Evolutionary conservation across 2,329 filamentous ascomycete genomes (phyloP).

Genomic region (Aspergillus tubingensis): DNA sequence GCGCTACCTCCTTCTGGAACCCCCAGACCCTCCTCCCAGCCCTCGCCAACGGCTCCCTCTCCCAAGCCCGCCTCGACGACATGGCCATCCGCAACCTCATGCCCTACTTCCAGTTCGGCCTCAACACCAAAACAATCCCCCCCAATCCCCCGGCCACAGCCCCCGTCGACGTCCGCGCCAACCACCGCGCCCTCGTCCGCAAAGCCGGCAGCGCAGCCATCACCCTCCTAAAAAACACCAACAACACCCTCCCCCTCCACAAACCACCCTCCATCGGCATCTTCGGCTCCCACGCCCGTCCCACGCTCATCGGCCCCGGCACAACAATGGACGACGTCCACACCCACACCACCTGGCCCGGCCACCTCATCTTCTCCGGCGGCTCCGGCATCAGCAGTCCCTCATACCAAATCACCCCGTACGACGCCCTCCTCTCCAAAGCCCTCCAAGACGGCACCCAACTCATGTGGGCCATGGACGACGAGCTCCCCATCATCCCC

Average conservation of each 20-base stretch:
- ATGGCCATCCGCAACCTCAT: constrained; percentile 51
- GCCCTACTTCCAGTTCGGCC: too few relatives aligned
- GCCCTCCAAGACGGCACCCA: too few relatives aligned
- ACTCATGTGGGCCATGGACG: too few relatives aligned
- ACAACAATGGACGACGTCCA: too few relatives aligned
- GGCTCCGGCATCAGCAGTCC: constrained; percentile 5
- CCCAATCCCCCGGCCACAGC: neutral
- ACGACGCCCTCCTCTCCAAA: too few relatives aligned
- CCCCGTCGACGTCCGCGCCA: constrained; percentile 52
- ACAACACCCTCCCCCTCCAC: constrained; percentile 49
- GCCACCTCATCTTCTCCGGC: too few relatives aligned
- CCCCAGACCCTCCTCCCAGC: too few relatives aligned
- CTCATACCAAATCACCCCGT: too few relatives aligned
- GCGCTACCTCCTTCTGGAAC: constrained; percentile 1
- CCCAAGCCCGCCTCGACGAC: constrained; percentile 46
- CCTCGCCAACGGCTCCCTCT: constrained; percentile 41
- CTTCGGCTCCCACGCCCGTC: neutral
- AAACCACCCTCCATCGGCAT: constrained; percentile 9
- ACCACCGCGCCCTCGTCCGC: constrained; percentile 42
- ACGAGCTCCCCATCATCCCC: too few relatives aligned
- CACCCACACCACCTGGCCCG: too few relatives aligned
- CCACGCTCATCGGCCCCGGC: neutral
- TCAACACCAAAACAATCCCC: too few relatives aligned
- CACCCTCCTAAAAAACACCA: constrained; percentile 55
- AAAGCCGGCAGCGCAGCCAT: constrained; percentile 58